Evolutionary conservation across 306 rosid species (phyloP), one percentile per base, ranked within the genome.

Genomic region (Dalbergia cultrata): DNA sequence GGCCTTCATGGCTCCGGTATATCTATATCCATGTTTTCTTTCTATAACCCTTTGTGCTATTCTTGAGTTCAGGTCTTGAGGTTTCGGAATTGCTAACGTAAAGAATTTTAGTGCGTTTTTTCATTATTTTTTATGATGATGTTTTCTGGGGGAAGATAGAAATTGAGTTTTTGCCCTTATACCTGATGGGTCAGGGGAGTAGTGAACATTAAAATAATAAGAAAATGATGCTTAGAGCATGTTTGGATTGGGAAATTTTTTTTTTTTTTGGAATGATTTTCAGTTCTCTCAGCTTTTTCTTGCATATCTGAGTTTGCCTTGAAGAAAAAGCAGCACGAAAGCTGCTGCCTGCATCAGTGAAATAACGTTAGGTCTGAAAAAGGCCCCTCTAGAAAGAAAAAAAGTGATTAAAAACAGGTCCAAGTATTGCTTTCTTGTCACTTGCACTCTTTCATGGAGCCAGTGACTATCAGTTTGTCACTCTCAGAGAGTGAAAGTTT

Each of bases 1-100:
- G 99, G 98, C 83, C 97, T 93, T 67, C 90, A 83, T 69, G 99
- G 96, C 85, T 84, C 87, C 63, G 98, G 97, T 95, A 82, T 61
- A 6, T 50, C 57, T 50, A 54, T 54, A 54, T 16, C 21, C 21
- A 19, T 16, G 6, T 69, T 78, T 78, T n/a, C 60, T 57, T 64
- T 52, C 9, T 52, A 35, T 50, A 52, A 64, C 81, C 22, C 13
- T 21, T 53, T 66, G 53, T 63, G 6, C 62, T 16, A 9, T n/a
- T n/a, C n/a, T n/a, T n/a, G n/a, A 50, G 47, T 31, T 50, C 33
- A 52, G 34, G 5, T 41, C 0, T 41, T 41, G 45, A 41, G 2
- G 45, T 41, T 41, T 41, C 6, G 39, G 41, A 37, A 37, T 37
- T 37, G 41, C 26, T 52, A n/a, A 67, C 16, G 53, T 74, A 9